Percentiles rank a stretch among this genome's conserved stretches.
These are phyloP conservation scores for Sporothrix protearum DNA, from an alignment of 2,329 filamentous ascomycete species.

Conservation along the genomic window DNA sequence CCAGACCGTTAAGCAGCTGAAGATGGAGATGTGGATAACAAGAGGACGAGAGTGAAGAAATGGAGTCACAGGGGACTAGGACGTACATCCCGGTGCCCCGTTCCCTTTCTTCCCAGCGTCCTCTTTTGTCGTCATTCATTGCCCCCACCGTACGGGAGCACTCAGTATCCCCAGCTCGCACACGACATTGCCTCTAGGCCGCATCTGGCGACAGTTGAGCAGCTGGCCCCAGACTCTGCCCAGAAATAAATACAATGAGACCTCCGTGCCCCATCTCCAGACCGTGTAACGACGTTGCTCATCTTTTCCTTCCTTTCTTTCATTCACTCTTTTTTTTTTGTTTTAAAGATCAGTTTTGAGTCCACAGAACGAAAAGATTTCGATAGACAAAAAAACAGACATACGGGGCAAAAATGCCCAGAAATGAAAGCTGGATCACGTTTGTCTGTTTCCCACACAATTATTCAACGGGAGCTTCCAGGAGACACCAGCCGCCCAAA, in stretches of 20 bases:
- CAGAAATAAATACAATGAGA: neutral
- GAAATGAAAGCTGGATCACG: neutral
- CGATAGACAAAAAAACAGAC: neutral
- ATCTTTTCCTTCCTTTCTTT: neutral
- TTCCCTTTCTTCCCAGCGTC: neutral
- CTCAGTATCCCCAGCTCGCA: neutral
- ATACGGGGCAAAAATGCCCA: neutral
- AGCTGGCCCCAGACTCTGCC: neutral
- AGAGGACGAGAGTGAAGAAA: neutral
- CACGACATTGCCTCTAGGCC: neutral
- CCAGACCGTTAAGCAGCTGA: neutral
- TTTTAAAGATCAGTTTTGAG: no score
- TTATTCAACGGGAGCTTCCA: constrained; percentile 7
- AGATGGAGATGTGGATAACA: neutral
- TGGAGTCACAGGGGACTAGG: neutral
- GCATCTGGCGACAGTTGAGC: neutral
- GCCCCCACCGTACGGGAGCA: neutral
- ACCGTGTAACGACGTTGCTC: neutral
- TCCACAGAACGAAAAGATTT: neutral
- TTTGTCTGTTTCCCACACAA: neutral
- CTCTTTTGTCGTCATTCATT: neutral
- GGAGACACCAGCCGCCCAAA: neutral
- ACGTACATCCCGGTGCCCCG: neutral
- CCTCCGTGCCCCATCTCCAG: neutral
- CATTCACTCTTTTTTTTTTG: no score